phyloP scores from a whole-genome alignment of 2,329 filamentous ascomycete genomes.

The Colletotrichum eleusines region DNA sequence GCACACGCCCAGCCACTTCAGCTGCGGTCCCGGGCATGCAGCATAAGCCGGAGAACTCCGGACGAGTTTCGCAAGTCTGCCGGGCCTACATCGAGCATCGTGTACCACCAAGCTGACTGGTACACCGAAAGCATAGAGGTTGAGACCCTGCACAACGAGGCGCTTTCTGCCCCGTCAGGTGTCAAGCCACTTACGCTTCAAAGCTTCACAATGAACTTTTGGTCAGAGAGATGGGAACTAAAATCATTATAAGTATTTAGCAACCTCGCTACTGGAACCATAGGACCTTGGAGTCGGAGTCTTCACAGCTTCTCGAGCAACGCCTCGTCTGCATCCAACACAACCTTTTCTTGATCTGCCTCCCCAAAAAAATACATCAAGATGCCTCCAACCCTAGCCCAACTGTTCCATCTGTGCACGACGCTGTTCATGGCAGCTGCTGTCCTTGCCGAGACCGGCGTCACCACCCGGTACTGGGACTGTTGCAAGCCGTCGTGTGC shows the following conservation, averaged over 20 bases:
- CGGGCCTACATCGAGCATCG: neutral
- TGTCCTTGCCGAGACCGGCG: neutral
- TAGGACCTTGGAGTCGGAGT: too few relatives aligned
- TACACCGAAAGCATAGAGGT: neutral
- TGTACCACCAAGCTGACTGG: neutral
- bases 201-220: neutral
- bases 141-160: neutral
- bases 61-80: neutral
- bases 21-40: neutral
- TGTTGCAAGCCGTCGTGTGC: constrained; percentile 79
- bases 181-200: neutral
- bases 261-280: neutral
- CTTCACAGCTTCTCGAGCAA: neutral
- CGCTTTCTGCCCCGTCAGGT: neutral
- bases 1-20: neutral
- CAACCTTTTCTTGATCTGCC: neutral
- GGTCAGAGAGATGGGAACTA: too few relatives aligned
- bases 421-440: neutral
- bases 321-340: neutral
- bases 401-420: neutral
- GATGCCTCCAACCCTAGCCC: neutral
- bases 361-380: neutral
- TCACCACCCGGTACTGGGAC: constrained; percentile 66
- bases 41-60: neutral
- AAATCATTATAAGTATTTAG: neutral